Evolutionary conservation across 2,329 filamentous ascomycete genomes (phyloP).

Genomic region (Grosmannia serpens): DNA sequence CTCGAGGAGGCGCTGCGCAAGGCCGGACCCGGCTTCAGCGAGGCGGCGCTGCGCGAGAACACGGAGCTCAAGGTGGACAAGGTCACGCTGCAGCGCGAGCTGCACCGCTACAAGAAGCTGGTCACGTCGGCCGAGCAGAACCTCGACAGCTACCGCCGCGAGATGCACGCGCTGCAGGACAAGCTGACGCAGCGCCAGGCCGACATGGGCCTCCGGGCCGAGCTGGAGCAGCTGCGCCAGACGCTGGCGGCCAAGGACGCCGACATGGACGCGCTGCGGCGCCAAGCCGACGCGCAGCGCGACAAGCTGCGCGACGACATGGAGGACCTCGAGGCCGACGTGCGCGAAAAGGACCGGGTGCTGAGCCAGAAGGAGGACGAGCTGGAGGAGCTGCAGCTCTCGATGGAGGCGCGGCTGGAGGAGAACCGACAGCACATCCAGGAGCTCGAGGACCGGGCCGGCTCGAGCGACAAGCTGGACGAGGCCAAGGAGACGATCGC

Average conservation of each 20-base stretch:
- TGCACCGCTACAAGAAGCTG: constrained; percentile 77
- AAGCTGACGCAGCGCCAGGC: constrained; percentile 65
- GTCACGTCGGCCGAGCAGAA: constrained; percentile 74
- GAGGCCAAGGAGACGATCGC: constrained; percentile 47
- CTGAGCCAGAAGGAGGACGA: constrained; percentile 65
- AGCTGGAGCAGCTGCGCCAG: constrained; percentile 46
- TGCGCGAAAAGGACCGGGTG: constrained; percentile 63
- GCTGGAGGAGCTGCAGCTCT: constrained; percentile 39
- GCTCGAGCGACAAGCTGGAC: constrained; percentile 37
- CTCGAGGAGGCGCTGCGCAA: constrained; percentile 84
- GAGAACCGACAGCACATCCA: constrained; percentile 36
- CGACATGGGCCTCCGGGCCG: constrained; percentile 55
- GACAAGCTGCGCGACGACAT: constrained; percentile 63
- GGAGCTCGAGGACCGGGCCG: constrained; percentile 47
- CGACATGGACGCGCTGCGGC: constrained; percentile 49
- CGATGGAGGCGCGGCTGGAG: constrained; percentile 47
- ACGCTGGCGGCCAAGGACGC: constrained; percentile 46
- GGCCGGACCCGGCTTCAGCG: constrained; percentile 78
- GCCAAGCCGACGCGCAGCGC: constrained; percentile 45
- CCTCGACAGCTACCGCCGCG: constrained; percentile 69
- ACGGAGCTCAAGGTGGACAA: constrained; percentile 91
- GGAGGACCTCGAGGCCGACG: constrained; percentile 61
- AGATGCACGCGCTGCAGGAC: constrained; percentile 73
- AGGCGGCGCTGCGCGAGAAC: constrained; percentile 83
- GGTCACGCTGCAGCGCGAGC: constrained; percentile 77